Base-by-base conservation (phyloP, 2,329 filamentous ascomycete genomes). In the Neofusicoccum ribis region DNA sequence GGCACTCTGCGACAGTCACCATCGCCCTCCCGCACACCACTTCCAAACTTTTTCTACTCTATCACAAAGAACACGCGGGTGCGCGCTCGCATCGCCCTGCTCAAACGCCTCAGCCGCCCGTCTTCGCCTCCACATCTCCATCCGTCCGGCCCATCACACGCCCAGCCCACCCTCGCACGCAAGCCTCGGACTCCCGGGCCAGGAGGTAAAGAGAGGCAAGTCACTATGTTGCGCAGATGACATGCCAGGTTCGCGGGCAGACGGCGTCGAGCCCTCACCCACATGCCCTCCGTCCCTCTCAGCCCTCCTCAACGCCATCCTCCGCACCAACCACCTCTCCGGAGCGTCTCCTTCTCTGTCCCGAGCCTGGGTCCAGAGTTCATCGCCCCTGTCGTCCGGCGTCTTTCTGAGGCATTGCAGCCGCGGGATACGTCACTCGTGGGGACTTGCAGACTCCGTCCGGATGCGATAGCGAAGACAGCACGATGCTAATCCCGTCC, bases 1-100 rank as follows among this genome's bases (percentile, higher is more conserved):
- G 56, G 43, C 31, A 23, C 31, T 60, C 41, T 43, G 56, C 43
- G 31, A 60, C 56, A 49, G 56, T 60, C 56, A 60, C 54, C 56
- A 60, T 37, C 56, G n/a, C 56, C 56, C n/a, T 37, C n/a, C 43
- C 27, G 34, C 41, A 60, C 56, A 47, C 43, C 56, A 47, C 56
- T 36, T 39, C 11, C 56, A 60, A 46, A 46, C 56, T 37, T 60
- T 60, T 60, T 37, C 20, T 43, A 47, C 37, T 37, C 56, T 60
- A 39, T 60, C 56, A n/a, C 31, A 23, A 20, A 17, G 27, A 14
- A 12, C 43, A 9, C n/a, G 31, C 56, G 31, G 56, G 27, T n/a
- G 31, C 11, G 14, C 56, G 41, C 56, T 6, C 56, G 56, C 56
- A 34, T 47, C 11, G 37, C 56, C 15, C n/a, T 15, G 31, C 5